Evolutionary conservation across 1,284 basidiomycete genomes (phyloP).

Genomic region (Puccinia polysora): DNA sequence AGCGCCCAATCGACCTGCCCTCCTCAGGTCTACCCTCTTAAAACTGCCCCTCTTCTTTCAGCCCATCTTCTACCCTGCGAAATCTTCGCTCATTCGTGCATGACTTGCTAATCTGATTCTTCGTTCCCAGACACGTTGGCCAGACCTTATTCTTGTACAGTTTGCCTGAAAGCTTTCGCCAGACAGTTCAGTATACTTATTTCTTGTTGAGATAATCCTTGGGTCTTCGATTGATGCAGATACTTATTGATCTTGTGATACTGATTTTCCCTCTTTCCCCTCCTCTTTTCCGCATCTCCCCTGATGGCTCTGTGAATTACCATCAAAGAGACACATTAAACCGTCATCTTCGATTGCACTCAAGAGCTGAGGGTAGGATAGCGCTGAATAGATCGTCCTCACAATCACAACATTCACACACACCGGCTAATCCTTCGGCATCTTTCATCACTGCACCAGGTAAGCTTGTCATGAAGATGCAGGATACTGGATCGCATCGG

Average conservation of each 20-base stretch:
- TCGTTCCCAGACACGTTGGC: slow-evolving; percentile 25
- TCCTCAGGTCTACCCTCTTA: too few relatives aligned
- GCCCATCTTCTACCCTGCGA: neutral
- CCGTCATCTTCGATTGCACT: slow-evolving; percentile 37
- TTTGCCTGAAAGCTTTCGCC: slow-evolving; percentile 40
- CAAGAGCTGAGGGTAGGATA: slow-evolving; percentile 15
- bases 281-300: neutral
- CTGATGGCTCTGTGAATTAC: neutral
- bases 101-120: neutral
- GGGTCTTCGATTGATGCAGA: too few relatives aligned
- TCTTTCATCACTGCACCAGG: neutral
- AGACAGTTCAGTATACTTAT: slow-evolving; percentile 32
- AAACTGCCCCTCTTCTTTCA: neutral
- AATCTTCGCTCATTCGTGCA: neutral
- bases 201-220: too few relatives aligned
- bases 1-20: too few relatives aligned
- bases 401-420: neutral
- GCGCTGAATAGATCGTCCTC: slow-evolving; percentile 1
- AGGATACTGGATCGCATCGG: too few relatives aligned
- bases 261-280: neutral
- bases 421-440: neutral
- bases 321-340: slow-evolving; percentile 34
- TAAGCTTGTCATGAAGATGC: neutral
- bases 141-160: slow-evolving; percentile 37
- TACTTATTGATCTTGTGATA: neutral